Conservation (phyloP, 306 rosid species). For the Hippophae rhamnoides region DNA sequence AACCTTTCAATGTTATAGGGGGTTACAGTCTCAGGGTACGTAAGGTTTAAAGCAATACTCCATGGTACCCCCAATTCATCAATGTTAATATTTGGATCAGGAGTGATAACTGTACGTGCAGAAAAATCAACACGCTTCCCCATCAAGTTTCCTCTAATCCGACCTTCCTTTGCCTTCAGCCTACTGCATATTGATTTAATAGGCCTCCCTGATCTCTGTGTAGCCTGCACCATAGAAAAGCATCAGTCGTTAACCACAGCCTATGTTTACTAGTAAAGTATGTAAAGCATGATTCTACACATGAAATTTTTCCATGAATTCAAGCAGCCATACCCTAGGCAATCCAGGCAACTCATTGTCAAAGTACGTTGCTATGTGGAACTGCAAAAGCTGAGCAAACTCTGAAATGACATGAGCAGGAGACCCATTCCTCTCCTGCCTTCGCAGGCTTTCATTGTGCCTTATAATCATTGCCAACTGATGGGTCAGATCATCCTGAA, state of each 20-base stretch:
- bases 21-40: slow-evolving; percentile 97
- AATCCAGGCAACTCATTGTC: slow-evolving; percentile 95
- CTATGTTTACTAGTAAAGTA: too few species aligned
- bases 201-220: slow-evolving; percentile 97
- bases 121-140: slow-evolving; percentile 97
- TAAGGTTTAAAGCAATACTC: slow-evolving; percentile 94
- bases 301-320: slow-evolving; percentile 7
- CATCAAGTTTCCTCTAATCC: slow-evolving; percentile 97
- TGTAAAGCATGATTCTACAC: too few species aligned
- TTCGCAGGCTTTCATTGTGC: slow-evolving; percentile 84
- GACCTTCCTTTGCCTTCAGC: slow-evolving; percentile 99
- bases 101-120: slow-evolving; percentile 94
- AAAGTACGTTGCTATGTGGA: slow-evolving; percentile 91
- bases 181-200: slow-evolving; percentile 97
- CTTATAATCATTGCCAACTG: slow-evolving; percentile 96
- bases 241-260: neutral
- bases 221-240: slow-evolving; percentile 46
- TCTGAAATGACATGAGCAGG: slow-evolving; percentile 96
- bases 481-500: slow-evolving; percentile 94
- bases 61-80: slow-evolving; percentile 96
- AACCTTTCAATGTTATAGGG: slow-evolving; percentile 98
- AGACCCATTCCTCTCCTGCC: slow-evolving; percentile 92
- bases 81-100: slow-evolving; percentile 90
- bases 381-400: slow-evolving; percentile 91
- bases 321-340: slow-evolving; percentile 67